Evolutionary conservation across 306 rosid species (phyloP), one percentile per base, ranked within the genome.

Genomic region (Albizia julibrissin): DNA sequence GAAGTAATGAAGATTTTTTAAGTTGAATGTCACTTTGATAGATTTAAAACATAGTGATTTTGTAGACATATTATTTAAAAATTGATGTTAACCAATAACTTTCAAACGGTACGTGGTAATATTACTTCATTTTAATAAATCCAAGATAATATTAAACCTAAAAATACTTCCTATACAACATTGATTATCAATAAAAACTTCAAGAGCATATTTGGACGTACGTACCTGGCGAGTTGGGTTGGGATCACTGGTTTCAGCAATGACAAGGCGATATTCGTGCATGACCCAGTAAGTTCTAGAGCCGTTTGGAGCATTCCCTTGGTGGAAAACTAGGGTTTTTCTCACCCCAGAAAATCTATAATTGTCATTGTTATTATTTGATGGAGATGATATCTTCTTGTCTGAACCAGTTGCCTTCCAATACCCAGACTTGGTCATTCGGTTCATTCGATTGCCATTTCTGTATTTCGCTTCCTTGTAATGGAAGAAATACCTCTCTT

Each of bases 401-500:
- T 93, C 98, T 11, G 91, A 74, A 1, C 99, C 98, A 2, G 91
- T 90, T 24, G 93, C 89, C 61, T 95, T 95, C 99, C 99, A 95
- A 82, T 89, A 92, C 0, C 99, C 99, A 64, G 94, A 87, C 69
- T 69, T 86, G n/a, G 97, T 91, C 47, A 81, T 87, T 76, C 97
- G 42, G 58, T 90, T 94, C 80, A 87, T 89, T 58, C 93, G 86
- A 54, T 83, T 88, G 14, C 95, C 90, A 82, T 89, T 91, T 66
- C 87, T 66, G 83, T 88, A 84, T 76, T 88, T 89, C 1, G 84
- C 81, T 87, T 91, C 96, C 85, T 91, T 91, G 10, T 72, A 72
- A 79, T 91, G 87, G 89, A 92, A 95, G 40, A 92, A 91, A 76
- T 92, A 92, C 83, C 83, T 93, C 80, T 93, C 97, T 79, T 88